Base-by-base conservation (phyloP, 2,329 filamentous ascomycete species). In the Botryosphaeria dothidea region DNA sequence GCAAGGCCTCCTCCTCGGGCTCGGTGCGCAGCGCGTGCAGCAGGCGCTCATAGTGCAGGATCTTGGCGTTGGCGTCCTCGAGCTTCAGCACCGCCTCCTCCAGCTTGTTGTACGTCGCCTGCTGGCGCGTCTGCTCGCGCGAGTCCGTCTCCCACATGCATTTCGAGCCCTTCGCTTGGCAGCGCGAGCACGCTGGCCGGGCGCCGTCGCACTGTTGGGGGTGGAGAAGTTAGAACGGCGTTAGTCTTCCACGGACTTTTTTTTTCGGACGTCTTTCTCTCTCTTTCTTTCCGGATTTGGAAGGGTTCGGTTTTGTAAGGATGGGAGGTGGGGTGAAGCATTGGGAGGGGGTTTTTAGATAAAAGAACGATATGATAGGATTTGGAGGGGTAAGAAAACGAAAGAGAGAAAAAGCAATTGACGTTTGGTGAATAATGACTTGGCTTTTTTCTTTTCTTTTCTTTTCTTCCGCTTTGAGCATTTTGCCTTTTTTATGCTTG, bases 71-170 rank as follows among this genome's bases (percentile, higher is more conserved):
- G n/a, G 27, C 27, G 38, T 60, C 56, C n/a, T 60, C 56, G 25
- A 60, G 41, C 41, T 60, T 60, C 13, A 60, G 56, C n/a, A 60
- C 41, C 25, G 56, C 56, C 56, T 60, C 56, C 56, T 60, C 56
- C 13, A 60, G 27, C 38, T 60, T 60, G 25, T 46, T 60, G 56
- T 60, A 60, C 38, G 56, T 60, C 8, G 56, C 56, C 38, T 60
- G 56, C 38, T 60, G 56, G 17, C 56, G 56, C 41, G 56, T 60
- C 56, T 60, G 56, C 19, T 60, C 56, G 56, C 56, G 56, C 56
- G 56, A 46, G 41, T 60, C 56, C 25, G 56, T 60, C 56, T 60
- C 56, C 56, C 56, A 60, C 56, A 60, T 60, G 41, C 56, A 60
- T 25, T 34, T 29, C 17, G 21, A 31, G 38, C 56, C 38, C 15